Evolutionary conservation across 1,284 basidiomycete species (phyloP).

Genomic region (Neolentinus lepideus): DNA sequence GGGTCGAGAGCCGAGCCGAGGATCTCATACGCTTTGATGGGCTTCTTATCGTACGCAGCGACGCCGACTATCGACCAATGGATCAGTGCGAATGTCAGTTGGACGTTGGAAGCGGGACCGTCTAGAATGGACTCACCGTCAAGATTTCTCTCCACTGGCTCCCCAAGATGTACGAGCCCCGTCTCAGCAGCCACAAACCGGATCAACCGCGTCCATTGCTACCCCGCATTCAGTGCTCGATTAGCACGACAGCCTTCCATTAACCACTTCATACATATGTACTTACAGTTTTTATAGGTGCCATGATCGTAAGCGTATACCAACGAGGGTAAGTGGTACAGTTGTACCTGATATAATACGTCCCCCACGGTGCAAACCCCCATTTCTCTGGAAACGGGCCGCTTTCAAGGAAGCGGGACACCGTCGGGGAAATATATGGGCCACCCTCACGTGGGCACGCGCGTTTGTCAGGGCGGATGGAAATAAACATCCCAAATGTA

Average conservation of each 20-base stretch:
- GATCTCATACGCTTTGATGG: slow-evolving; percentile 65
- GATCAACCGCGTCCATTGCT: slow-evolving; percentile 79
- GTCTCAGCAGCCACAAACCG: slow-evolving; percentile 81
- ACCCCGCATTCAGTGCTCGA: not conserved
- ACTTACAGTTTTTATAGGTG: slow-evolving; percentile 53
- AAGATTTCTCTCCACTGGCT: slow-evolving; percentile 60
- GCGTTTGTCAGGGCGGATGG: not conserved
- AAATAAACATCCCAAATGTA: not conserved
- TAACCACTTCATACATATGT: not conserved
- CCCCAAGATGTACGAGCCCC: slow-evolving; percentile 64
- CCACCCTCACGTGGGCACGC: not conserved
- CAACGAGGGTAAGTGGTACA: not conserved
- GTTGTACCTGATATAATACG: slow-evolving; percentile 1
- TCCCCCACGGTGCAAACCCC: not conserved
- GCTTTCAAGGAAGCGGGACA: not conserved
- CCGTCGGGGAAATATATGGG: not conserved
- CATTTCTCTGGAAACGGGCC: not conserved
- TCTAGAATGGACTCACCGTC: slow-evolving; percentile 41
- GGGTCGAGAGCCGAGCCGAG: slow-evolving; percentile 60
- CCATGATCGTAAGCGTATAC: slow-evolving; percentile 30
- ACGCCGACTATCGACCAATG: slow-evolving; percentile 49
- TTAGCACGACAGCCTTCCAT: not conserved
- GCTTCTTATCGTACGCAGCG: slow-evolving; percentile 40
- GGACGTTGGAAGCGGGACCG: not conserved
- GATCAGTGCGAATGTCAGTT: not conserved